Conservation (phyloP, 116 monocot species). For the Thalassia testudinum region DNA sequence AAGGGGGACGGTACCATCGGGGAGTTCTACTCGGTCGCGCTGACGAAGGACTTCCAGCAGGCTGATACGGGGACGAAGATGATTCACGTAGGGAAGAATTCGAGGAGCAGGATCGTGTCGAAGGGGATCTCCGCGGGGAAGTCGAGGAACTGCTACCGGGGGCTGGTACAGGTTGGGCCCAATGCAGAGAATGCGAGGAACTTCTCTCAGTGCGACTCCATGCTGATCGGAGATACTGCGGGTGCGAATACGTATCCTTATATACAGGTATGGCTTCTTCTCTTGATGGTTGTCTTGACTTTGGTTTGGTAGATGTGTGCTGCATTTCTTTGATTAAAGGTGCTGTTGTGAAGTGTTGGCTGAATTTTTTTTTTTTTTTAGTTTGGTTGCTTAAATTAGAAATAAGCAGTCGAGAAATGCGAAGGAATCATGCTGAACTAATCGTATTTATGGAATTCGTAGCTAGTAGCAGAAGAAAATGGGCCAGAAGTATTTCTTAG, state of each 20-base stretch:
- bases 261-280: constrained; percentile 48
- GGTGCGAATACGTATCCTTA: constrained; percentile 94
- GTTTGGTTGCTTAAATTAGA: no score
- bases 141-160: constrained; percentile 91
- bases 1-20: constrained; percentile 62
- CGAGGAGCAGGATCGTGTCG: constrained; percentile 81
- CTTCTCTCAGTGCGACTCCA: constrained; percentile 94
- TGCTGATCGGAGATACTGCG: constrained; percentile 98
- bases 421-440: no score
- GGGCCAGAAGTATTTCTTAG: no score
- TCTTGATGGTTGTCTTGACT: no score
- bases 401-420: no score
- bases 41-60: constrained; percentile 90
- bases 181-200: constrained; percentile 67
- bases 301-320: no score
- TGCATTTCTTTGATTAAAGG: no score
- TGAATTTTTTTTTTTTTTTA: no score
- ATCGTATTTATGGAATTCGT: no score
- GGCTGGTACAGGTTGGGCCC: constrained; percentile 70
- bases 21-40: constrained; percentile 93
- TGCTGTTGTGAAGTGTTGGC: no score
- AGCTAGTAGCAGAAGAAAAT: no score
- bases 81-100: constrained; percentile 82
- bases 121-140: constrained; percentile 97
- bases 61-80: constrained; percentile 97